These are phyloP conservation scores for Pythium dissimile DNA, from an alignment of 352 stramenopile genomes.

Conservation along the genomic window DNA sequence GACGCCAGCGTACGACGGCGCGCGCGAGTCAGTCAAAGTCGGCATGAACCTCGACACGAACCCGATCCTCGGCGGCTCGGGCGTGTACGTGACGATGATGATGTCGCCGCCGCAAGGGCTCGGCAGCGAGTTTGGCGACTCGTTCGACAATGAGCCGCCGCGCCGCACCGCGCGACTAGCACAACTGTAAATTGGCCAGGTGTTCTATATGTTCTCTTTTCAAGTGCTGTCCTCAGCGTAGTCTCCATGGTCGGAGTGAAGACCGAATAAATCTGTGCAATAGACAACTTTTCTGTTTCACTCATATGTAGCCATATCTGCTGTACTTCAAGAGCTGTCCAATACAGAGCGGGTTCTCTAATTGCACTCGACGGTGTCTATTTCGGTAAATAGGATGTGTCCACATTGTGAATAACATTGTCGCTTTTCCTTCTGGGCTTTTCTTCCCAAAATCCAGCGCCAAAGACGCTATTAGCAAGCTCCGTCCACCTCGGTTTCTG, in stretches of 20 bases:
- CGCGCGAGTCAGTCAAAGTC: constrained; percentile 14
- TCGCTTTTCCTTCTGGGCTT: no score
- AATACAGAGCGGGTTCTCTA: no score
- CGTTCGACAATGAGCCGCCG: not conserved
- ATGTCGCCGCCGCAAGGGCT: constrained; percentile 7
- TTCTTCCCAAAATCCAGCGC: no score
- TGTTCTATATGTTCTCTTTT: no score
- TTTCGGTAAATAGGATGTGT: not conserved
- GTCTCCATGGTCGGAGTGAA: no score
- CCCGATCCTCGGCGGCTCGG: constrained; percentile 14
- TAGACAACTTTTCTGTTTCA: no score
- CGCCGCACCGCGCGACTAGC: constrained; percentile 16
- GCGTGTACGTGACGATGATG: constrained; percentile 25
- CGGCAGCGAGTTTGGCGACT: constrained; percentile 19
- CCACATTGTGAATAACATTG: no score
- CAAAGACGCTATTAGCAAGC: no score
- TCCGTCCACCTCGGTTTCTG: no score
- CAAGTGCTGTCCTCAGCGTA: no score
- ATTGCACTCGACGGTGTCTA: not conserved
- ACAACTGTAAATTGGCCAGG: constrained; percentile 11
- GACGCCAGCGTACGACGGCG: constrained; percentile 1
- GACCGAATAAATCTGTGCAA: no score
- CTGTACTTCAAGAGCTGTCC: no score
- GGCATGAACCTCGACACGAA: constrained; percentile 11
- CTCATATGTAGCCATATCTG: not conserved